Evolutionary conservation across 805 yeast species (phyloP).

Genomic region (Ogataea ramenticola): DNA sequence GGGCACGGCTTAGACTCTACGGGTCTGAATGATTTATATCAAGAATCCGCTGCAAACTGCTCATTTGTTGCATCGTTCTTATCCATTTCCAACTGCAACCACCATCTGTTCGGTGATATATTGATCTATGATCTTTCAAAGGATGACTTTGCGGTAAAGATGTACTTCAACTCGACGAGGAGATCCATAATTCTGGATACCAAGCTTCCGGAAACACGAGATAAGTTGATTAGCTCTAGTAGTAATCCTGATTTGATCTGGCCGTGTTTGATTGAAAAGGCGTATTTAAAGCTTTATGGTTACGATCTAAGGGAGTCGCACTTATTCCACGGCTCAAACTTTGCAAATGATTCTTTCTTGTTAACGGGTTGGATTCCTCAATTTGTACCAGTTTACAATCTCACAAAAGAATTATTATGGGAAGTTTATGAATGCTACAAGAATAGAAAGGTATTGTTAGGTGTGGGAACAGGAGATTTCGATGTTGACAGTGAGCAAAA

Average conservation of each 20-base stretch:
- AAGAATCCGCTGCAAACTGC: constrained; percentile 56
- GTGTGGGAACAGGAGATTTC: constrained; percentile 60
- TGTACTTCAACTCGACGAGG: constrained; percentile 46
- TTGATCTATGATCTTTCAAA: constrained; percentile 17
- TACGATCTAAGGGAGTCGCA: constrained; percentile 39
- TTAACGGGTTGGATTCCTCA: constrained; percentile 76
- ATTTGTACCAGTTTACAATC: constrained; percentile 27
- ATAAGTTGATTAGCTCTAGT: constrained; percentile 28
- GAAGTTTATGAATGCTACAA: constrained; percentile 23
- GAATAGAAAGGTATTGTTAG: constrained; percentile 37
- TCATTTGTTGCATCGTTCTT: constrained; percentile 68
- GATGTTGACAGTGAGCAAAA: constrained; percentile 27
- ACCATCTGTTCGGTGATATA: constrained; percentile 19
- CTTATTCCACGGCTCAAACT: constrained; percentile 60
- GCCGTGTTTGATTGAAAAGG: constrained; percentile 77
- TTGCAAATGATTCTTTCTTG: constrained; percentile 59
- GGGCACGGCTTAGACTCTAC: neutral
- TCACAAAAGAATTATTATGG: constrained; percentile 25
- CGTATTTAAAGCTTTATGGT: constrained; percentile 47
- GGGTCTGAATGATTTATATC: constrained; percentile 30
- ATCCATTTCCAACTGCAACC: constrained; percentile 31
- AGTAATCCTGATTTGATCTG: constrained; percentile 33
- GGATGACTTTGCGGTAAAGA: constrained; percentile 25
- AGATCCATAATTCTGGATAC: constrained; percentile 44
- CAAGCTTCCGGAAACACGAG: constrained; percentile 30